These are phyloP conservation scores for Pezicula rhizophila DNA, from an alignment of 2,329 filamentous ascomycete species.

Conservation along the genomic window DNA sequence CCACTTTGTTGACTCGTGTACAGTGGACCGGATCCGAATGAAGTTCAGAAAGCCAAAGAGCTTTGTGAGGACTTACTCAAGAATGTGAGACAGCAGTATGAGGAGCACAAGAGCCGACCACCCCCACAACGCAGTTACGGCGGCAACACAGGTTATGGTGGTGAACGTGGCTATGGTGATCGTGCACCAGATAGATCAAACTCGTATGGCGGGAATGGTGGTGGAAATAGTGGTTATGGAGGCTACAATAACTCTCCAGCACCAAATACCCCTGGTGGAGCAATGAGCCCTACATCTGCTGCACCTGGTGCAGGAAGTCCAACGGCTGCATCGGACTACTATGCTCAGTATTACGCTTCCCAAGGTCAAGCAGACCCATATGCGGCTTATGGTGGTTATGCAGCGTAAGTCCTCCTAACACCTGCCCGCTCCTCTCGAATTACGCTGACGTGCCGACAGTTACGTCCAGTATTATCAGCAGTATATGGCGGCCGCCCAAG, in stretches of 20 bases:
- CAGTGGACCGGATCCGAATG: conserved; percentile 79
- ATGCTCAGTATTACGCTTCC: conserved; percentile 70
- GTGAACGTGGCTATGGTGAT: conserved; percentile 44
- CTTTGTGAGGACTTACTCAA: conserved; percentile 82
- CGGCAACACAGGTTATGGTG: conserved; percentile 33
- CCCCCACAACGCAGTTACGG: conserved; percentile 62
- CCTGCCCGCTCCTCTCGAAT: neutral
- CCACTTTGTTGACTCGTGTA: conserved; percentile 3
- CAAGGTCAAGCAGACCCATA: conserved; percentile 66
- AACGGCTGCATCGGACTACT: conserved; percentile 53
- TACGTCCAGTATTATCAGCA: conserved; percentile 71
- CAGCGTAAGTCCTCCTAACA: conserved; percentile 47
- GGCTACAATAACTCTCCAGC: conserved; percentile 28
- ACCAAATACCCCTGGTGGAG: conserved; percentile 18
- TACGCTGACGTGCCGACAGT: conserved; percentile 28
- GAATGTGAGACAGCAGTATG: conserved; percentile 85
- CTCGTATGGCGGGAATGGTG: conserved; percentile 31
- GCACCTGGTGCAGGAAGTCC: conserved; percentile 38
- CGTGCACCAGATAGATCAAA: conserved; percentile 41
- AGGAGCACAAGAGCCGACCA: conserved; percentile 76
- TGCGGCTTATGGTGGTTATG: conserved; percentile 84
- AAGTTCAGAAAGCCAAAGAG: conserved; percentile 81
- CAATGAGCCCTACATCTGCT: conserved; percentile 35
- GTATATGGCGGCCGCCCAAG: conserved; percentile 53
- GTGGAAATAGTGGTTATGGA: conserved; percentile 33